Evolutionary conservation across 2,329 filamentous ascomycete genomes (phyloP).

Genomic region (Ploettnerulaceae sp.): DNA sequence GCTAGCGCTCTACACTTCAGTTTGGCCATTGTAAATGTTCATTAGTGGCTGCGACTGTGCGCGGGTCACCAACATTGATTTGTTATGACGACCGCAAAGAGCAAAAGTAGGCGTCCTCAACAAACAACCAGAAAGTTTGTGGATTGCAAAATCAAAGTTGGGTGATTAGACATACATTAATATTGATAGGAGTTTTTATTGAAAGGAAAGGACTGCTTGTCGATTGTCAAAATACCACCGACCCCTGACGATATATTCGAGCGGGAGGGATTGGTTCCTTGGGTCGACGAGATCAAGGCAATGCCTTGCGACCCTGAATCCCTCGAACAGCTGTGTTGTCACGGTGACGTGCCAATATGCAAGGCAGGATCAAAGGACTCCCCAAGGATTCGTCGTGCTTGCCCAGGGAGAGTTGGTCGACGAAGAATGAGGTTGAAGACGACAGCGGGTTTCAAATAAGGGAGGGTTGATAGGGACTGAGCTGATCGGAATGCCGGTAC

Average conservation of each 20-base stretch:
- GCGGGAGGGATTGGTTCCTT: slow-evolving; percentile 28
- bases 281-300: slow-evolving; percentile 29
- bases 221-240: slow-evolving; percentile 21
- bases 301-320: slow-evolving; percentile 20
- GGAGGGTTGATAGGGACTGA: slow-evolving; percentile 4
- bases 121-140: not conserved
- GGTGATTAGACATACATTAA: slow-evolving; percentile 25
- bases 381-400: not conserved
- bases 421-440: slow-evolving; percentile 1
- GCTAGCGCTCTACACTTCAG: slow-evolving; percentile 16
- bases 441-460: not conserved
- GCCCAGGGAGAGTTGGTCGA: not conserved
- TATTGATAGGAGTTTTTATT: slow-evolving; percentile 18
- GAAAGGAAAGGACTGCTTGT: slow-evolving; percentile 24
- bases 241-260: slow-evolving; percentile 23
- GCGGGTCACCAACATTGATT: not conserved
- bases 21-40: slow-evolving; percentile 5
- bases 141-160: slow-evolving; percentile 5
- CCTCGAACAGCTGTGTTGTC: slow-evolving; percentile 6
- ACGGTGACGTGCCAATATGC: not conserved
- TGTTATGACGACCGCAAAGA: slow-evolving; percentile 4
- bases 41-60: not conserved
- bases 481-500: slow-evolving; percentile 1
- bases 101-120: slow-evolving; percentile 4
- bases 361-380: not conserved